These are phyloP conservation scores for Aspergillus incahuasiensis DNA, from an alignment of 495 filamentous ascomycete species.

Conservation along the genomic window DNA sequence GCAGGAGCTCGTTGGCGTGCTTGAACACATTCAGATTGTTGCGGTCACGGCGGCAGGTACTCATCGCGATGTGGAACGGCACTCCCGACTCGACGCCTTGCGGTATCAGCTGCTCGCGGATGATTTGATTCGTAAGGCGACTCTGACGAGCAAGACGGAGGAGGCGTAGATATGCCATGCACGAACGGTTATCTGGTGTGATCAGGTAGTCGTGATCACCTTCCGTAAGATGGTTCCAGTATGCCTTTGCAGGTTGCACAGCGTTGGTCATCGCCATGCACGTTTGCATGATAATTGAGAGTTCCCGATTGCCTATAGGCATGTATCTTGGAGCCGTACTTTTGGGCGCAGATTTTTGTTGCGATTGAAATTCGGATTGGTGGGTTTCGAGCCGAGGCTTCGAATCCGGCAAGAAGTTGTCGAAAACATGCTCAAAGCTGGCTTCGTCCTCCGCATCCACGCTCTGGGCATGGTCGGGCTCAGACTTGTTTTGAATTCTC, in stretches of 20 bases:
- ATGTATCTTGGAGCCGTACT: slow-evolving; percentile 18
- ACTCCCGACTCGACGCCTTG: slow-evolving; percentile 34
- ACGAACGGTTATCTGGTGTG: slow-evolving; percentile 65
- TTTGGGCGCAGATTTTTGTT: neutral
- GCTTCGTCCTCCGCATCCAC: slow-evolving; percentile 18
- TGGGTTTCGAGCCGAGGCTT: neutral
- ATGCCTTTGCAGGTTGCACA: slow-evolving; percentile 43
- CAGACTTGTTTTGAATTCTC: neutral
- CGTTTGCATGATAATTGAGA: slow-evolving; percentile 64
- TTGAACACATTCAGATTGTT: slow-evolving; percentile 59
- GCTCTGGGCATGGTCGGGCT: neutral
- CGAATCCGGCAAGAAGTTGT: slow-evolving; percentile 21
- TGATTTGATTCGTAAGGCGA: slow-evolving; percentile 43
- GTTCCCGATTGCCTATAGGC: slow-evolving; percentile 57
- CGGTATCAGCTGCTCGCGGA: slow-evolving; percentile 47
- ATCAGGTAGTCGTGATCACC: slow-evolving; percentile 40
- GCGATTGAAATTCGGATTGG: neutral
- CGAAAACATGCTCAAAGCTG: slow-evolving; percentile 34
- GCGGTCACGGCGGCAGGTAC: slow-evolving; percentile 62
- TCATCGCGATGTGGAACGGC: slow-evolving; percentile 68
- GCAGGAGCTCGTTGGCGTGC: slow-evolving; percentile 53
- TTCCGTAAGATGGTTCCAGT: slow-evolving; percentile 69
- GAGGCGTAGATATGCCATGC: slow-evolving; percentile 59
- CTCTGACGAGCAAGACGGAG: slow-evolving; percentile 61
- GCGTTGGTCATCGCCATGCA: slow-evolving; percentile 39